Percentiles rank a stretch among this genome's conserved stretches.
phyloP scores from a whole-genome alignment of 345 rosid species.

The Arabis hirsuta region DNA sequence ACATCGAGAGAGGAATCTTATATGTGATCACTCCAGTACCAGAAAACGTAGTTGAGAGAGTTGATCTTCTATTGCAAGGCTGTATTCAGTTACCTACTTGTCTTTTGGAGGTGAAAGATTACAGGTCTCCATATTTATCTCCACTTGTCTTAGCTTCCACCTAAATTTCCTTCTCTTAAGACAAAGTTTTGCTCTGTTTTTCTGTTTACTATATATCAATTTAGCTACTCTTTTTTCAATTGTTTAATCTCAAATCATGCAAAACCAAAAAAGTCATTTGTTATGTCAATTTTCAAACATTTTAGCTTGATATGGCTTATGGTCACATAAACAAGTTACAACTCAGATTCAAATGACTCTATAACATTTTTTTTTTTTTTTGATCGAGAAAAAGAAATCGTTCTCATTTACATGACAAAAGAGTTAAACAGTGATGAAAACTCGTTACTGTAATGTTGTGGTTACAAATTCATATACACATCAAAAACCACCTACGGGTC shows the following conservation, averaged over 20 bases:
- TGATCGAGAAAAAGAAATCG: too few relatives aligned
- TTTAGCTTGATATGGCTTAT: too few relatives aligned
- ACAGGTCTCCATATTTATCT: conserved; percentile 77
- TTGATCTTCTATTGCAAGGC: conserved; percentile 82
- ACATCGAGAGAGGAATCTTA: conserved; percentile 61
- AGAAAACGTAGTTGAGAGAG: conserved; percentile 66
- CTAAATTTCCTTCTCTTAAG: conserved; percentile 35
- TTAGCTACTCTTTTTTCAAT: neutral
- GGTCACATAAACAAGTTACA: neutral
- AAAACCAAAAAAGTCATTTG: neutral
- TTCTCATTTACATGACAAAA: conserved; percentile 24
- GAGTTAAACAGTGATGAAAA: conserved; percentile 13
- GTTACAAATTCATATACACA: conserved; percentile 13
- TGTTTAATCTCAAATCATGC: neutral
- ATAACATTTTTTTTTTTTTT: too few relatives aligned
- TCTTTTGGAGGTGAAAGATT: conserved; percentile 85
- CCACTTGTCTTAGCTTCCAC: conserved; percentile 60
- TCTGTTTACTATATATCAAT: conserved; percentile 3
- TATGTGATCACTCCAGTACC: conserved; percentile 88
- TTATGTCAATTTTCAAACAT: neutral
- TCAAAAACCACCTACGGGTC: conserved; percentile 16
- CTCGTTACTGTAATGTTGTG: conserved; percentile 13
- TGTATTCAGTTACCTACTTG: conserved; percentile 76
- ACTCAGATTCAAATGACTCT: too few relatives aligned
- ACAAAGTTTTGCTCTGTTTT: conserved; percentile 1